Conservation (phyloP, 176 grass and related monocot species). For the Avena sativa region DNA sequence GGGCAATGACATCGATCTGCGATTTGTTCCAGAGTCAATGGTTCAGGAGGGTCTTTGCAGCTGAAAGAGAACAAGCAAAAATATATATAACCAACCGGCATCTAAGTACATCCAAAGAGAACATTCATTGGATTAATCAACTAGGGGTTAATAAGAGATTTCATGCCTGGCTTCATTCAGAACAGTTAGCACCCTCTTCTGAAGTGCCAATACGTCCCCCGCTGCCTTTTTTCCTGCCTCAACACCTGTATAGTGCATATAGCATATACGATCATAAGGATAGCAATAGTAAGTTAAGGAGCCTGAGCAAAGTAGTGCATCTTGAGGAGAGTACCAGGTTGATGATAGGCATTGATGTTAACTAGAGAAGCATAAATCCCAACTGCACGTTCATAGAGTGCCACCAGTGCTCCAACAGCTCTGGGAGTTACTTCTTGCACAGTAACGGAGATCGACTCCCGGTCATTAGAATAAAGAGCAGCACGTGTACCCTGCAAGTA, state of each 20-base stretch:
- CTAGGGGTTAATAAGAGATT: constrained; percentile 18
- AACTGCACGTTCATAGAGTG: constrained; percentile 97
- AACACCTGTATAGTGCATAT: constrained; percentile 65
- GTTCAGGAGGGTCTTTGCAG: constrained; percentile 85
- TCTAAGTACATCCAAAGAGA: background rate
- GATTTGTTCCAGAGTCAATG: constrained; percentile 85
- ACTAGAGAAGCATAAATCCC: constrained; percentile 91
- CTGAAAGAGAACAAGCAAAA: constrained; percentile 59
- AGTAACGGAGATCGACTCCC: constrained; percentile 93
- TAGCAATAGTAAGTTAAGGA: background rate
- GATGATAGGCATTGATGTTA: constrained; percentile 99
- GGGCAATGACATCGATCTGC: constrained; percentile 84
- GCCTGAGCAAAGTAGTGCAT: constrained; percentile 19
- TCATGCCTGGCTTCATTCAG: constrained; percentile 91
- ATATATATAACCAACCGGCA: constrained; percentile 19
- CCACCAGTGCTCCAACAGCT: constrained; percentile 88
- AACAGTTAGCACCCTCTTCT: constrained; percentile 87
- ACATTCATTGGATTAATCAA: constrained; percentile 27
- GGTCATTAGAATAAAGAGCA: constrained; percentile 94
- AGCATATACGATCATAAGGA: constrained; percentile 36
- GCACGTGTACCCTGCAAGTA: constrained; percentile 88
- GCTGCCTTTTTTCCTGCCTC: constrained; percentile 99
- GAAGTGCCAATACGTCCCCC: constrained; percentile 95
- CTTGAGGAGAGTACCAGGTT: constrained; percentile 67
- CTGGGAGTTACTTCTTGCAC: constrained; percentile 94